These are phyloP conservation scores for Claviceps capensis DNA, from an alignment of 2,329 filamentous ascomycete species.

Conservation along the genomic window DNA sequence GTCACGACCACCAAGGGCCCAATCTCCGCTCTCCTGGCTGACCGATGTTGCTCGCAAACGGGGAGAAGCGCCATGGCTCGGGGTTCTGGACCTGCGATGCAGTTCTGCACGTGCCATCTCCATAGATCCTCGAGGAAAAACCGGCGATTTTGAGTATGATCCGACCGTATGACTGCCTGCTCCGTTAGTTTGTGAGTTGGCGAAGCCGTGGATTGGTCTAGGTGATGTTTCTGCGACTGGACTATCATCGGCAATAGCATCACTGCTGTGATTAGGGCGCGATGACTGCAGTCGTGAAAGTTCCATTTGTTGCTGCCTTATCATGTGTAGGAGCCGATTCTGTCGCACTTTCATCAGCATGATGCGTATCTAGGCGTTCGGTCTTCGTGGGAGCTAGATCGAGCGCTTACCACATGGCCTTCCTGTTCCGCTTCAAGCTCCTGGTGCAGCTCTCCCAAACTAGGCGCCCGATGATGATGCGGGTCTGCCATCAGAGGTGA, in stretches of 20 bases:
- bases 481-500: slow-evolving; percentile 39
- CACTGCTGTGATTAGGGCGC: slow-evolving; percentile 21
- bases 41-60: slow-evolving; percentile 43
- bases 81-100: slow-evolving; percentile 42
- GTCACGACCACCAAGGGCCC: slow-evolving; percentile 50
- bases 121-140: slow-evolving; percentile 40
- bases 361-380: slow-evolving; percentile 5
- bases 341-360: slow-evolving; percentile 15
- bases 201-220: slow-evolving; percentile 25
- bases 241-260: slow-evolving; percentile 36
- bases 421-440: slow-evolving; percentile 70
- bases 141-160: slow-evolving; percentile 38
- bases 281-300: slow-evolving; percentile 44
- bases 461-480: slow-evolving; percentile 53
- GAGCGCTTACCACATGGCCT: slow-evolving; percentile 50
- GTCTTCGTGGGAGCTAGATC: not conserved
- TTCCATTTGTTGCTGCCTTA: slow-evolving; percentile 61
- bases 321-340: slow-evolving; percentile 67
- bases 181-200: slow-evolving; percentile 20
- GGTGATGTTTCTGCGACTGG: slow-evolving; percentile 28
- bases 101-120: slow-evolving; percentile 43
- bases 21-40: slow-evolving; percentile 46
- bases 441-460: slow-evolving; percentile 64
- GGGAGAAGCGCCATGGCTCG: slow-evolving; percentile 44
- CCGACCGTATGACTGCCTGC: slow-evolving; percentile 14